Evolutionary conservation across 495 filamentous ascomycete species (phyloP).

Genomic region (Podospora pseudopauciseta): DNA sequence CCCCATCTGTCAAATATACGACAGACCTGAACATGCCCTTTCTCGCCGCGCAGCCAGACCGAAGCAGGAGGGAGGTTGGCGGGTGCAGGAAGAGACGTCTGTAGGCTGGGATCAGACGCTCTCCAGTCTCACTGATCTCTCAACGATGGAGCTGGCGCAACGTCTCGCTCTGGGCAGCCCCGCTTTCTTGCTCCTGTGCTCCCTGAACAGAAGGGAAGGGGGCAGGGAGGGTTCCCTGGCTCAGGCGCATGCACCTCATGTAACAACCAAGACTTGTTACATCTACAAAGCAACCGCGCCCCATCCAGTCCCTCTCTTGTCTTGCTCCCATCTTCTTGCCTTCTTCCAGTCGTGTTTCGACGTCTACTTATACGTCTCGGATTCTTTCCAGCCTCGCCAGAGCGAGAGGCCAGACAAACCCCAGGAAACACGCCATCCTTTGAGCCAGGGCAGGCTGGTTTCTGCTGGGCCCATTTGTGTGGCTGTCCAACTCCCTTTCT

Average conservation of each 20-base stretch:
- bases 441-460: constrained; percentile 16
- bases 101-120: background rate
- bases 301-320: constrained; percentile 6
- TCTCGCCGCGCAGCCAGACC: background rate
- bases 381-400: constrained; percentile 7
- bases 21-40: background rate
- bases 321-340: constrained; percentile 2
- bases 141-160: background rate
- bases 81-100: background rate
- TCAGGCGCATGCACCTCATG: constrained; percentile 9
- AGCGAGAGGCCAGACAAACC: constrained; percentile 6
- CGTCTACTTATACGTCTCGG: constrained; percentile 26
- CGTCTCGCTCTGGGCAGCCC: background rate
- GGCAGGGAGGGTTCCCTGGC: constrained; percentile 7
- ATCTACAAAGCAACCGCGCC: constrained; percentile 7
- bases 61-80: background rate
- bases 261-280: constrained; percentile 20
- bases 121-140: background rate
- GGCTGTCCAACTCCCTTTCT: constrained; percentile 10
- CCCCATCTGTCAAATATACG: background rate
- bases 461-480: constrained; percentile 12
- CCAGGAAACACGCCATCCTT: constrained; percentile 16
- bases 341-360: constrained; percentile 7
- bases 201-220: constrained; percentile 4
- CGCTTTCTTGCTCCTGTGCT: background rate